Evolutionary conservation across 2,329 filamentous ascomycete species (phyloP).

Genomic region (Colletotrichum echinochloae): DNA sequence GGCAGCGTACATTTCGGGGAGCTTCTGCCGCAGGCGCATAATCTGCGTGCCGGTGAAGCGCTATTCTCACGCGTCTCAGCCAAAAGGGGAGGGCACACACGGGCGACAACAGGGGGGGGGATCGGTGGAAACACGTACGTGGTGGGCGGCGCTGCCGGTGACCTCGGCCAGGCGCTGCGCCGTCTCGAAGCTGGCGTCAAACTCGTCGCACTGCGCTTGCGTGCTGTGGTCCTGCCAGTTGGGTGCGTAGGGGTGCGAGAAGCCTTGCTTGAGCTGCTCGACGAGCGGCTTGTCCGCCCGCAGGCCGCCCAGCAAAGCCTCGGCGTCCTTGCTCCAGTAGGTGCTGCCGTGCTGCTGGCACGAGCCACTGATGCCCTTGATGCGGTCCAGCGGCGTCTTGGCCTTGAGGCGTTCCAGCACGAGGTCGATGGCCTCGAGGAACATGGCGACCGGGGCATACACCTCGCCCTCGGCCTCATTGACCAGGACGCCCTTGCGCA

Average conservation of each 20-base stretch:
- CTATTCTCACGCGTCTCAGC: slow-evolving; percentile 55
- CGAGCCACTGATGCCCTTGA: slow-evolving; percentile 88
- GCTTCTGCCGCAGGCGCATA: slow-evolving; percentile 83
- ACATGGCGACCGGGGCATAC: slow-evolving; percentile 92
- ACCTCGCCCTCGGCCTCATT: slow-evolving; percentile 89
- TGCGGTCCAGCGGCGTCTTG: slow-evolving; percentile 72
- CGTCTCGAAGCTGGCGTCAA: slow-evolving; percentile 78
- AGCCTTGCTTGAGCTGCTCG: slow-evolving; percentile 77
- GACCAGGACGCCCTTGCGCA: slow-evolving; percentile 88
- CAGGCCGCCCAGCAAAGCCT: slow-evolving; percentile 70
- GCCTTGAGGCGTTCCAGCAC: slow-evolving; percentile 80
- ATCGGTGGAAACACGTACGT: slow-evolving; percentile 68
- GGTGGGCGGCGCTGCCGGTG: slow-evolving; percentile 94
- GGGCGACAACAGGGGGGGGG: neutral
- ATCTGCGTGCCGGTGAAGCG: slow-evolving; percentile 99
- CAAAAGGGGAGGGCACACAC: slow-evolving; percentile 7
- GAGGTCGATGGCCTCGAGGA: slow-evolving; percentile 91
- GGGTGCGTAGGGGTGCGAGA: slow-evolving; percentile 88
- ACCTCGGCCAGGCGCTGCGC: slow-evolving; percentile 77
- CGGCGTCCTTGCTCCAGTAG: slow-evolving; percentile 84
- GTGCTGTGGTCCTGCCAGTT: slow-evolving; percentile 99
- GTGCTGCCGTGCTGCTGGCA: slow-evolving; percentile 99
- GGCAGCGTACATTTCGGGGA: slow-evolving; percentile 82
- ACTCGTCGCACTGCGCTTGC: slow-evolving; percentile 88
- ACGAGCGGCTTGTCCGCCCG: slow-evolving; percentile 72